Base-by-base conservation (phyloP, 2,329 filamentous ascomycete genomes). In the Coleophoma crateriformis region DNA sequence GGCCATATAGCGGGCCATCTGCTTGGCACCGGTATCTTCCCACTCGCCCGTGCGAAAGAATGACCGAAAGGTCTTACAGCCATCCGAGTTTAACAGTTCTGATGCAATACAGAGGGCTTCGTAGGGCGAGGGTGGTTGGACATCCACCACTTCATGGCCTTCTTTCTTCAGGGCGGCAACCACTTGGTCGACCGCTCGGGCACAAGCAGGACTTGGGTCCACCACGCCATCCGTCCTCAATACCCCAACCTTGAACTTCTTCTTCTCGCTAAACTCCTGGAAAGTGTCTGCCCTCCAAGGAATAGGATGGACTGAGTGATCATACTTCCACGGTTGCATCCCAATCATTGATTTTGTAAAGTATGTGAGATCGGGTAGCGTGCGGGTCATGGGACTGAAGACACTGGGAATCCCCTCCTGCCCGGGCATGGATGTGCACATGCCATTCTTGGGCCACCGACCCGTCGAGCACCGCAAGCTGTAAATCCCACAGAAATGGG, bases 311-410 rank as follows among this genome's bases (percentile, higher is more conserved):
- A 92, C 88, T 0, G 82, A 85, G 59, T 89, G 84, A 64, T 96
- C 91, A 62, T 95, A 95, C 51, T 79, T 85, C 91, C 91, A 96
- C 0, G 90, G 89, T 68, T 88, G 74, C 83, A 94, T 92, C 46
- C 80, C 71, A 49, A 96, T 79, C 48, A 96, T 72, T 7, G 82
- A 79, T 47, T 83, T 82, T 3, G 88, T 88, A 67, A 96, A 96
- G 70, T 95, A 96, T 1, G 78, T 78, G 53, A 96, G 71, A 63
- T 96, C 91, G 54, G 84, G 79, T 51, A 96, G 69, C 0, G 90
- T 96, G 47, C 90, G 79, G 3, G 91, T 82, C 92, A 97, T 96
- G 5, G 91, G 91, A 50, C 88, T 92, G 69, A 91, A 96, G 17
- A 96, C 90, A 55, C 86, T 88, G 1, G 89, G 84, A 33, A 96